Conservation (phyloP, 2,329 filamentous ascomycete genomes). For the Colletotrichum viniferum region DNA sequence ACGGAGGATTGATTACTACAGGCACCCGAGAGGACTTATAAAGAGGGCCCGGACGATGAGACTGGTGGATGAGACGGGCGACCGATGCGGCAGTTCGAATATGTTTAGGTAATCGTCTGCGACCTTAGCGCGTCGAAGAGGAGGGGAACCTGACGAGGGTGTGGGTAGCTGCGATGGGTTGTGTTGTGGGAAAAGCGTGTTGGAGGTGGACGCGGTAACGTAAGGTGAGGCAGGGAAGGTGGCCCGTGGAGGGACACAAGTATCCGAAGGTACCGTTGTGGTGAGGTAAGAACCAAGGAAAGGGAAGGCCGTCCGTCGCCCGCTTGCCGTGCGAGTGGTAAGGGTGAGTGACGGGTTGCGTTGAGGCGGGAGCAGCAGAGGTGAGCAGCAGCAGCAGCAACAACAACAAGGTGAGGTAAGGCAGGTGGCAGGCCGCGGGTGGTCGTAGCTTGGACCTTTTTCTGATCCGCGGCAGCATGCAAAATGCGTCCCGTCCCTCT, state of each 20-base stretch:
- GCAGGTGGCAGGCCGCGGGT: background rate
- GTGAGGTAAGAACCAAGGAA: slow-evolving; percentile 10
- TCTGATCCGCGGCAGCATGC: slow-evolving; percentile 12
- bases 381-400: background rate
- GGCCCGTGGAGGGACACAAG: background rate
- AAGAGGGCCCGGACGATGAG: slow-evolving; percentile 21
- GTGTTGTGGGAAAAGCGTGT: background rate
- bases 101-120: slow-evolving; percentile 20
- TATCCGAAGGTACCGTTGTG: background rate
- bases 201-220: slow-evolving; percentile 10
- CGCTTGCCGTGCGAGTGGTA: background rate
- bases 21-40: slow-evolving; percentile 19
- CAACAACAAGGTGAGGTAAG: background rate
- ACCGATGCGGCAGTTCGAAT: slow-evolving; percentile 21
- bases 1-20: slow-evolving; percentile 24
- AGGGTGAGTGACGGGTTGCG: background rate
- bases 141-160: slow-evolving; percentile 20
- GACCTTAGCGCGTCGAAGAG: slow-evolving; percentile 21
- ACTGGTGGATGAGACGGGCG: slow-evolving; percentile 15
- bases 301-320: background rate
- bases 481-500: background rate
- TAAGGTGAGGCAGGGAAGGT: slow-evolving; percentile 9
- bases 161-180: background rate
- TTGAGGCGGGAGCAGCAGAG: background rate
- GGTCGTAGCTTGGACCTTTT: slow-evolving; percentile 13